Base-by-base conservation (phyloP, 192 early-diverging fungal species). In the Borealophlyctis nickersoniae region DNA sequence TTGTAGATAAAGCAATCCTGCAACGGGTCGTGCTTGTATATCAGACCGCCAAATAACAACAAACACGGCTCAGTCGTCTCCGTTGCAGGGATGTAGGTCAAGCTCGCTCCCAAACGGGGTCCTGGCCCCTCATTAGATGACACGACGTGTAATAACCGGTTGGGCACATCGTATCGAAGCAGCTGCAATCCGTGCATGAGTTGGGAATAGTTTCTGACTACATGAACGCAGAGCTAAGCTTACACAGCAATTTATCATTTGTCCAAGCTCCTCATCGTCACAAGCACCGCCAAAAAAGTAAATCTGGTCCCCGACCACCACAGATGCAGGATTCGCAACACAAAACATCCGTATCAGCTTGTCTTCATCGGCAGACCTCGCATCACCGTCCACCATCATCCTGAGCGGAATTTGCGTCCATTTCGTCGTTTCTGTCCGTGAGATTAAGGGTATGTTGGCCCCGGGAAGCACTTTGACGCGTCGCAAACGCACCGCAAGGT, bases 1-100 rank as follows among this genome's bases (percentile, higher is more conserved):
- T 62, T 69, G 60, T 50, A 69, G 5, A 69, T 22, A 34, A 28
- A 55, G 7, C 51, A n/a, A 28, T 69, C 66, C 29, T 69, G 36
- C 19, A 62, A n/a, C 5, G 27, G 45, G 5, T 16, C 35, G 11
- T 55, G 11, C 9, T 22, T 9, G 52, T 13, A 19, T 22, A 27
- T 35, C 4, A 39, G 1, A 19, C 54, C 58, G 19, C 58, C 58
- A 60, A 60, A 60, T n/a, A 60, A 39, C 22, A 60, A 45, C 35
- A 60, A 39, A 23, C 13, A 35, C 22, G 58, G 58, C n/a, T 23
- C 58, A 24, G 56, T 34, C 22, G 58, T 19, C 28, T 7, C 19
- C 31, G 14, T 22, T 4, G 32, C 13, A 7, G 66, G 56, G 23
- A 67, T 27, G 54, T 60, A 67, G 19, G 58, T 51, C 24, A 67